phyloP scores from a whole-genome alignment of 257 asterid species.

The Agastache rugosa region DNA sequence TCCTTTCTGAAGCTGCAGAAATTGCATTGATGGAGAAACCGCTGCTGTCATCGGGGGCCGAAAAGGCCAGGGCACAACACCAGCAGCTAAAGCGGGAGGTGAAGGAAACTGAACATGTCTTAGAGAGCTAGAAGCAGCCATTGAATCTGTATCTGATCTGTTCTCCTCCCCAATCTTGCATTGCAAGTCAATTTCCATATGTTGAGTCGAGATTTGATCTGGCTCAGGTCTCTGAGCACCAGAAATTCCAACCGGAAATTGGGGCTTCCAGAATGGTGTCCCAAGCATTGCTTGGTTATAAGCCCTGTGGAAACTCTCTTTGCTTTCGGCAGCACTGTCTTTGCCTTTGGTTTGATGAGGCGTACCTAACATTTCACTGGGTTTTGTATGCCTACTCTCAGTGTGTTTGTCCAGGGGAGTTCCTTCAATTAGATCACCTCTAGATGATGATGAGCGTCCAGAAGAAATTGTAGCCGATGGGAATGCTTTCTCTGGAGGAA shows the following conservation, averaged over 20 bases:
- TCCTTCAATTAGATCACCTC: constrained; percentile 66
- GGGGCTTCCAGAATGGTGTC: constrained; percentile 61
- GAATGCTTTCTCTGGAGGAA: constrained; percentile 97
- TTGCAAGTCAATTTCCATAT: constrained; percentile 69
- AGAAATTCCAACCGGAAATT: constrained; percentile 48
- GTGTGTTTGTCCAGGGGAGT: constrained; percentile 49
- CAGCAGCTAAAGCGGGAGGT: constrained; percentile 52
- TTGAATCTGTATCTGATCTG: constrained; percentile 40
- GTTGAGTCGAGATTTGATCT: constrained; percentile 46
- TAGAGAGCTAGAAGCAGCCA: constrained; percentile 41
- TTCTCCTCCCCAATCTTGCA: constrained; percentile 49
- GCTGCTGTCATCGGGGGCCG: constrained; percentile 45
- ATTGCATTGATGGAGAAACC: constrained; percentile 35
- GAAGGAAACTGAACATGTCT: constrained; percentile 49
- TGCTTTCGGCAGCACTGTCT: constrained; percentile 51
- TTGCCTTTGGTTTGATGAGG: constrained; percentile 47
- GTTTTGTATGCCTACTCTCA: constrained; percentile 47
- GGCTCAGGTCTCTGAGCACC: constrained; percentile 42
- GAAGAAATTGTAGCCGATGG: constrained; percentile 81
- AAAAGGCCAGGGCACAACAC: constrained; percentile 63
- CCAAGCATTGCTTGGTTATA: constrained; percentile 49
- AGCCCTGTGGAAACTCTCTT: constrained; percentile 43
- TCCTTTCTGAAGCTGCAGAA: constrained; percentile 41
- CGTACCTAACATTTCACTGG: constrained; percentile 44
- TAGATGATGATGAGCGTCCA: constrained; percentile 61